Evolutionary conservation across 176 grass and related monocot species (phyloP).

Genomic region (maize (Zea mays)): DNA sequence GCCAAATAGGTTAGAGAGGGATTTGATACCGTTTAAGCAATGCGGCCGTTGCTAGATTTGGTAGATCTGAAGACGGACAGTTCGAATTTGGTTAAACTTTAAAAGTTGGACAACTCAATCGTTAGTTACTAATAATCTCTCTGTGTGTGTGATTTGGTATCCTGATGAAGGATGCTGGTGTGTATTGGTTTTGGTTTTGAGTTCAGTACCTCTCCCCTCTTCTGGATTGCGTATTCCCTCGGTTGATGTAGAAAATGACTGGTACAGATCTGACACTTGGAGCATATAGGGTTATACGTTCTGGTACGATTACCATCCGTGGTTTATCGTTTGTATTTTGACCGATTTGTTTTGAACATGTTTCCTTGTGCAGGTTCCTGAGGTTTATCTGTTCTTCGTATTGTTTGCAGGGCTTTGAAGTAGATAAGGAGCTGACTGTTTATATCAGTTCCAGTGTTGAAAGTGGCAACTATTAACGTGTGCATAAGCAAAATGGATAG

Average conservation of each 20-base stretch:
- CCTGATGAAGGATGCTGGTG: not conserved
- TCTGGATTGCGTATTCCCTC: not conserved
- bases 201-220: not conserved
- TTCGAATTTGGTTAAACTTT: not conserved
- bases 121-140: not conserved
- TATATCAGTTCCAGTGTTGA: conserved; percentile 10
- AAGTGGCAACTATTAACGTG: not conserved
- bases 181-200: not conserved
- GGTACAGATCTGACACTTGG: not conserved
- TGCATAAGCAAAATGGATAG: conserved; percentile 53
- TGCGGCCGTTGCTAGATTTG: conserved; percentile 24
- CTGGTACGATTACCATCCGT: not conserved
- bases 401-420: conserved; percentile 50
- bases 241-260: not conserved
- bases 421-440: conserved; percentile 1
- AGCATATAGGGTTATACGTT: not conserved
- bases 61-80: conserved; percentile 39
- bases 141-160: not conserved
- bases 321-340: not conserved
- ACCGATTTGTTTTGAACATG: not conserved
- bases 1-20: not conserved
- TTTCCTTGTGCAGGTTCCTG: conserved; percentile 25
- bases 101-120: not conserved
- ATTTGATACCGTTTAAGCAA: not conserved
- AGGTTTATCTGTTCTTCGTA: not conserved